Percentiles rank a stretch among this genome's conserved stretches.
Evolutionary conservation across 768 basidiomycete species (phyloP).

Genomic region (Mycena venus): DNA sequence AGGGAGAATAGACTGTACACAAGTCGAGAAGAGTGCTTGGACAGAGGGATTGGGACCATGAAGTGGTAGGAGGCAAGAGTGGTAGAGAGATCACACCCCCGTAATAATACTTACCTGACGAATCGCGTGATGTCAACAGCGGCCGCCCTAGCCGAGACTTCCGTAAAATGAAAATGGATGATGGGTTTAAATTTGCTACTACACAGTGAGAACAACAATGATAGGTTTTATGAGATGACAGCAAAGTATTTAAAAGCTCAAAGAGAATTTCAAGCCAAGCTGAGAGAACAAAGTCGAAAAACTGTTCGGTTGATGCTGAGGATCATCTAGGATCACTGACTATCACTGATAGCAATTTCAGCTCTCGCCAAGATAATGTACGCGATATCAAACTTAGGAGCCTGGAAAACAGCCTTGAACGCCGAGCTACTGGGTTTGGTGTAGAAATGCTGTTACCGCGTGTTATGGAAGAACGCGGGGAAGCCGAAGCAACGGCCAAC

Average conservation of each 20-base stretch:
- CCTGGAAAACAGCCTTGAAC: neutral
- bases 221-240: neutral
- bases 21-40: slow-evolving; percentile 57
- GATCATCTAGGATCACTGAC: neutral
- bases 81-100: neutral
- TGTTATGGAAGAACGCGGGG: neutral
- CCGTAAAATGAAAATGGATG: neutral
- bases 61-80: slow-evolving; percentile 30
- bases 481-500: too few species aligned
- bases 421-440: neutral
- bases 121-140: slow-evolving; percentile 14
- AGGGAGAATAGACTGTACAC: slow-evolving; percentile 59
- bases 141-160: neutral
- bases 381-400: neutral
- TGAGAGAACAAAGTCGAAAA: neutral
- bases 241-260: too few species aligned
- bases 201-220: neutral
- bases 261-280: too few species aligned
- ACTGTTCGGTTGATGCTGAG: neutral
- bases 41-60: slow-evolving; percentile 54
- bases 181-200: neutral
- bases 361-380: neutral
- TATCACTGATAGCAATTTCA: neutral
- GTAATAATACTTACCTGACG: slow-evolving; percentile 9
- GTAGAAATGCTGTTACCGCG: neutral